Conservation (phyloP, 1,284 basidiomycete genomes). For the Pascua sp. region DNA sequence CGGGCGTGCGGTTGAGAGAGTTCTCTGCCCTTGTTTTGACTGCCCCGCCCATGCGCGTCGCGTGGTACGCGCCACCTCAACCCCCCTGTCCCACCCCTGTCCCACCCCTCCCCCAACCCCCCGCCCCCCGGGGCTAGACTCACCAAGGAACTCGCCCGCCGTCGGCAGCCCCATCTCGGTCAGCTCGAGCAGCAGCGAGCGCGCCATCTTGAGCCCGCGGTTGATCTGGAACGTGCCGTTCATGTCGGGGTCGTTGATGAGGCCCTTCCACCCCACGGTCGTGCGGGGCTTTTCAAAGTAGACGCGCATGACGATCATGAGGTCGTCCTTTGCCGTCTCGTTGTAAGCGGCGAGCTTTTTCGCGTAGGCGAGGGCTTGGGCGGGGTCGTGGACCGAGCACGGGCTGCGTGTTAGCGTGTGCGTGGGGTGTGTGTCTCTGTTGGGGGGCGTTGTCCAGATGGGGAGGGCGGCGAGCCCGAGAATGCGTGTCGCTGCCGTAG, state of each 20-base stretch:
- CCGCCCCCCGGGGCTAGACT: too few relatives aligned
- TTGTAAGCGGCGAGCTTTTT: conserved; percentile 75
- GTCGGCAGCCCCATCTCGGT: conserved; percentile 86
- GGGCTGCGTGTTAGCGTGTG: conserved; percentile 58
- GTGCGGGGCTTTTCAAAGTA: conserved; percentile 97
- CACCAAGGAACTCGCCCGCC: conserved; percentile 85
- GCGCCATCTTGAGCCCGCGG: conserved; percentile 82
- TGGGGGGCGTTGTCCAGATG: too few relatives aligned
- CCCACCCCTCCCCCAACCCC: too few relatives aligned
- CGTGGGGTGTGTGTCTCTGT: too few relatives aligned
- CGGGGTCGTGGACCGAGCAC: conserved; percentile 86
- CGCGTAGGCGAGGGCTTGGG: conserved; percentile 80
- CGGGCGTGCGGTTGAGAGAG: too few relatives aligned
- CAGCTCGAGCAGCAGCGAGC: conserved; percentile 84
- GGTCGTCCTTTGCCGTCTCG: conserved; percentile 72
- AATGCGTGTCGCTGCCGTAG: too few relatives aligned
- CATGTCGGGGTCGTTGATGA: conserved; percentile 76
- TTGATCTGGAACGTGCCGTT: conserved; percentile 95
- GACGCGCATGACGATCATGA: conserved; percentile 94
- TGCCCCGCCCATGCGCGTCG: too few relatives aligned
- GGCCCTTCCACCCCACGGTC: conserved; percentile 65
- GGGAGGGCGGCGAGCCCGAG: too few relatives aligned
- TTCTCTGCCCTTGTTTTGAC: too few relatives aligned
- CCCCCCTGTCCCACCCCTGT: too few relatives aligned
- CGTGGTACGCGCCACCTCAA: too few relatives aligned